phyloP scores from a whole-genome alignment of 345 rosid species.

The Syzygium aromaticum region DNA sequence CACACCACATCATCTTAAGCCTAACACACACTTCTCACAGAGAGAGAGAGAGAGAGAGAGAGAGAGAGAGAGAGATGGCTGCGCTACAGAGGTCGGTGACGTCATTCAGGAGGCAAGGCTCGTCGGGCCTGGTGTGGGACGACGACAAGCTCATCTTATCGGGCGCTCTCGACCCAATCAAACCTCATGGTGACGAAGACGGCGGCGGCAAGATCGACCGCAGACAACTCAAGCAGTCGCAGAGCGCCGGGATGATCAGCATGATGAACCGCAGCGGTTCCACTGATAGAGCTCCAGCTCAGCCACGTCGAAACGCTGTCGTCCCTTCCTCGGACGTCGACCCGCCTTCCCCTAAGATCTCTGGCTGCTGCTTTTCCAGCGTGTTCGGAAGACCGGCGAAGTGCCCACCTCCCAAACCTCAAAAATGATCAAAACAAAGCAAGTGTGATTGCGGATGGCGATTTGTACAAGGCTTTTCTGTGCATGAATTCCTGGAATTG shows the following conservation, averaged over 20 bases:
- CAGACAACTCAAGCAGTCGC: conserved; percentile 1
- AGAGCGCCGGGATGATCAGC: conserved; percentile 6
- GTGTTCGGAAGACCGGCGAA: conserved; percentile 26
- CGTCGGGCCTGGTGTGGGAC: conserved; percentile 78
- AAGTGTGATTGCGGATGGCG: neutral
- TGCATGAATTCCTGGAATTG: neutral
- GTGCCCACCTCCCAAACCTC: neutral
- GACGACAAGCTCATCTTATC: conserved; percentile 30
- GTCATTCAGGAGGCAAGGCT: conserved; percentile 86
- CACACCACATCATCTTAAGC: neutral
- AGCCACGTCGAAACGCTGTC: neutral
- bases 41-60: neutral
- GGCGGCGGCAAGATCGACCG: neutral
- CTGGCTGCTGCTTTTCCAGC: conserved; percentile 51
- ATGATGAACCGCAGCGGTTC: neutral
- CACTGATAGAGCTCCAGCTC: neutral
- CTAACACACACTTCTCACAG: neutral
- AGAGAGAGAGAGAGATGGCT: conserved; percentile 4
- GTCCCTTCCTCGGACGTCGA: conserved; percentile 18
- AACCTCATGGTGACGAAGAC: neutral
- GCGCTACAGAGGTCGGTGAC: conserved; percentile 57
- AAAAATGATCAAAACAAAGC: neutral
- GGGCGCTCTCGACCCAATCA: conserved; percentile 21
- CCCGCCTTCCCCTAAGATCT: conserved; percentile 63
- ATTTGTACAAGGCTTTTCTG: neutral